phyloP scores from a whole-genome alignment of 345 rosid genomes.

The Camelina sativa region DNA sequence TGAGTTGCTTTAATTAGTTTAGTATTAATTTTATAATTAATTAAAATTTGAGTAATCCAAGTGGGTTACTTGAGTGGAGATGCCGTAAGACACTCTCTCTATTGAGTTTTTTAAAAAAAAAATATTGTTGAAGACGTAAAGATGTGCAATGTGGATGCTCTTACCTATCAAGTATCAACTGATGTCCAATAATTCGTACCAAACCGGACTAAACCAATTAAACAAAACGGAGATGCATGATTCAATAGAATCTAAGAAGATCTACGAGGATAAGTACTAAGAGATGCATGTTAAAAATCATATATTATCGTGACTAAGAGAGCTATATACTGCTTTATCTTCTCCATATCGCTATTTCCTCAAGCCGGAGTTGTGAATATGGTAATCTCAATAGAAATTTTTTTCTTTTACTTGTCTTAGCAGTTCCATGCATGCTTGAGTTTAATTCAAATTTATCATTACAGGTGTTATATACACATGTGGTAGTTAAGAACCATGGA shows the following conservation, averaged over 20 bases:
- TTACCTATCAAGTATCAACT: too few species aligned
- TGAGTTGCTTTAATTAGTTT: too few species aligned
- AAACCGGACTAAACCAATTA: background rate
- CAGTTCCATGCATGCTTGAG: background rate
- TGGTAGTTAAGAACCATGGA: slow-evolving; percentile 55
- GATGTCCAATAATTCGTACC: background rate
- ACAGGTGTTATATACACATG: background rate
- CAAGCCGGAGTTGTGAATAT: slow-evolving; percentile 7
- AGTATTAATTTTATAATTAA: too few species aligned
- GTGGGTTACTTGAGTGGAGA: too few species aligned
- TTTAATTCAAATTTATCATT: background rate
- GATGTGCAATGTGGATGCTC: too few species aligned
- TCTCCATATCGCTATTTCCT: too few species aligned
- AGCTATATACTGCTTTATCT: too few species aligned
- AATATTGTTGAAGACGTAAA: too few species aligned
- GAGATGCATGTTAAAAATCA: background rate
- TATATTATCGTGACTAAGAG: too few species aligned
- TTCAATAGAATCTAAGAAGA: background rate
- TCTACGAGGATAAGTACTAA: background rate
- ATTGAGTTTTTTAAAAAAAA: too few species aligned
- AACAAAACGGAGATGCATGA: background rate
- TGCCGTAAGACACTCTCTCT: too few species aligned
- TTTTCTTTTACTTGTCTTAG: background rate
- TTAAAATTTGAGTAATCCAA: too few species aligned
- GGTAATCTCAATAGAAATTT: background rate